A percentile compares a stretch with the other conserved stretches of the same genome.
phyloP scores from a whole-genome alignment of 305 asterid genomes.

The Petunia hybrid region DNA sequence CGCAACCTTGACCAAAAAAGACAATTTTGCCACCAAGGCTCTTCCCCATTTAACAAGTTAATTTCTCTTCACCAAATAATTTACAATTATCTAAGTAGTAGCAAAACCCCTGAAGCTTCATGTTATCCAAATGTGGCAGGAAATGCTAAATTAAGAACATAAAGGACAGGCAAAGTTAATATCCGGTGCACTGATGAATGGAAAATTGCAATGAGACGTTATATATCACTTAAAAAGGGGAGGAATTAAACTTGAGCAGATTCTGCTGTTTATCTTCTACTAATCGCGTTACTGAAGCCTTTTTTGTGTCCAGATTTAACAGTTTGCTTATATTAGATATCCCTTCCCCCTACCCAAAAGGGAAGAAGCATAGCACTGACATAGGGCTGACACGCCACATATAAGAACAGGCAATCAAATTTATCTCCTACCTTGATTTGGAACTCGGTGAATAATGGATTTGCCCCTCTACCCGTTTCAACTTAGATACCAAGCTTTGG shows the following conservation, averaged over 20 bases:
- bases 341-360: neutral
- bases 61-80: neutral
- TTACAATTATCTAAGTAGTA: neutral
- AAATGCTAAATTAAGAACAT: neutral
- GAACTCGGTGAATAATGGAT: no score
- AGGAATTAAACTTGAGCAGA: neutral
- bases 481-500: no score
- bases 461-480: no score
- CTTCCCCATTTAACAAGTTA: neutral
- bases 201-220: neutral
- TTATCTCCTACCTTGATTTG: neutral
- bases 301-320: neutral
- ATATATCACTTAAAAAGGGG: neutral
- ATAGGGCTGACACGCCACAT: neutral
- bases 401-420: constrained; percentile 8
- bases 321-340: neutral
- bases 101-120: neutral
- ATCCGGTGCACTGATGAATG: neutral
- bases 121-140: neutral
- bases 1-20: neutral
- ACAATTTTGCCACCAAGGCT: neutral
- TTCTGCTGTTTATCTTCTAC: neutral
- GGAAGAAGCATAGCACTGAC: neutral
- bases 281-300: neutral
- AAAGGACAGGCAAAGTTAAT: neutral